These are phyloP conservation scores for Pseudocercospora macadamiae DNA, from an alignment of 2,329 filamentous ascomycete species.

Conservation along the genomic window DNA sequence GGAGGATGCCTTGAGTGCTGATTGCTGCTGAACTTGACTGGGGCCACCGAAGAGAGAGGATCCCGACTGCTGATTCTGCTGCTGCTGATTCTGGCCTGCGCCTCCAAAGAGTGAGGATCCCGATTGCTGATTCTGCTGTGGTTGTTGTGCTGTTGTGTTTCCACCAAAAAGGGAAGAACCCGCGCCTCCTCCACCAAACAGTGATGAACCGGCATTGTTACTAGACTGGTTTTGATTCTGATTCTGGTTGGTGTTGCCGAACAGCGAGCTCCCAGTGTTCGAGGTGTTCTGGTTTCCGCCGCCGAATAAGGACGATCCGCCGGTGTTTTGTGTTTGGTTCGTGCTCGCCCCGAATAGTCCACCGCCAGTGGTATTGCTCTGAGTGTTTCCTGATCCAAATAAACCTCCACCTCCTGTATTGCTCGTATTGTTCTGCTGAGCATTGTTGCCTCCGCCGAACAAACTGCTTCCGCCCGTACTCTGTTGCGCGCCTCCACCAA, in stretches of 20 bases:
- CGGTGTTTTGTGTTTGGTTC: constrained; percentile 26
- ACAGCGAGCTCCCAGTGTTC: too few relatives aligned
- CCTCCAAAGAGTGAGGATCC: background rate
- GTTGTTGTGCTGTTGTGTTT: constrained; percentile 12
- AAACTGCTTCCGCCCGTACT: background rate
- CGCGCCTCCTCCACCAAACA: constrained; percentile 23
- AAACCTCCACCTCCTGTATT: constrained; percentile 21
- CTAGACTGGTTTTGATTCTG: constrained; percentile 5
- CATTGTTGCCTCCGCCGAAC: constrained; percentile 12
- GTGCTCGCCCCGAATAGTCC: constrained; percentile 38
- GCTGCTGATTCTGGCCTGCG: constrained; percentile 21
- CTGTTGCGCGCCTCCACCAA: constrained; percentile 7
- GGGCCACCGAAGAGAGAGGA: background rate
- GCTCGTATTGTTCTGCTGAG: background rate
- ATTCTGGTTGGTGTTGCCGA: constrained; percentile 13
- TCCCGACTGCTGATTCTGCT: constrained; percentile 31
- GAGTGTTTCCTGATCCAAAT: constrained; percentile 15
- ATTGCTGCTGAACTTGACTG: constrained; percentile 31
- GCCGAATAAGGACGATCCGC: constrained; percentile 27
- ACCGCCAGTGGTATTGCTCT: constrained; percentile 15
- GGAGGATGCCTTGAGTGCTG: constrained; percentile 26
- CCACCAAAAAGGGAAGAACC: constrained; percentile 9
- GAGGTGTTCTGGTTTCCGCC: constrained; percentile 14
- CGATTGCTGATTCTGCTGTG: constrained; percentile 33
- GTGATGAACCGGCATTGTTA: constrained; percentile 10